phyloP scores from a whole-genome alignment of 192 early-diverging fungal species.

The Podila horticola region DNA sequence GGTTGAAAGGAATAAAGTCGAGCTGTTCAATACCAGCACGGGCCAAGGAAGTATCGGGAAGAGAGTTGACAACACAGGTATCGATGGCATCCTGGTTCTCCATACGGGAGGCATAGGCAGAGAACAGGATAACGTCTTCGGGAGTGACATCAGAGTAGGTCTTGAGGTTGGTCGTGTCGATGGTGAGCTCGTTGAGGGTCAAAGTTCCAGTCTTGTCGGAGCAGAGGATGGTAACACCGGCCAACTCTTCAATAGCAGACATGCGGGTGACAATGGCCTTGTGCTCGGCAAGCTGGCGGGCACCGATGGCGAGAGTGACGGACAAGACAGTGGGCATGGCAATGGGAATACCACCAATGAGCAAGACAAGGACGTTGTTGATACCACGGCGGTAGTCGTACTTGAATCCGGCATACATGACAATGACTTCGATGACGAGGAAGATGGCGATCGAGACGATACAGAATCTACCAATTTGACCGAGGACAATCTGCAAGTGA shows the following conservation, averaged over 20 bases:
- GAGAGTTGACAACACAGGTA: constrained; percentile 75
- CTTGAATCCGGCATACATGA: constrained; percentile 76
- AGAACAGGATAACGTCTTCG: constrained; percentile 71
- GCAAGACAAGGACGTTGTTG: constrained; percentile 81
- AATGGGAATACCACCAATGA: constrained; percentile 87
- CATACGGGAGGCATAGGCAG: constrained; percentile 80
- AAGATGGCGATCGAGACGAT: constrained; percentile 79
- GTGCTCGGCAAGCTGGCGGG: constrained; percentile 84
- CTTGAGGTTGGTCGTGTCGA: constrained; percentile 75
- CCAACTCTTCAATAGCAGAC: constrained; percentile 83
- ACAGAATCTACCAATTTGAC: constrained; percentile 83
- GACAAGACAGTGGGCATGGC: constrained; percentile 82
- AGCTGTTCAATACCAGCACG: constrained; percentile 74
- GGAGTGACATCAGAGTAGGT: constrained; percentile 69
- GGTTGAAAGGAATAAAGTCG: constrained; percentile 80
- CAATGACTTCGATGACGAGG: constrained; percentile 73
- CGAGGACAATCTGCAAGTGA: constrained; percentile 78
- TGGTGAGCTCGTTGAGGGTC: constrained; percentile 85
- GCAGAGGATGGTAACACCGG: constrained; percentile 86
- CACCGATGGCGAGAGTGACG: constrained; percentile 83
- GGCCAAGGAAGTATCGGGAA: constrained; percentile 64
- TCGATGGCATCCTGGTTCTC: constrained; percentile 88
- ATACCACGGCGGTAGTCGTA: constrained; percentile 81
- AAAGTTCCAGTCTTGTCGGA: constrained; percentile 98
- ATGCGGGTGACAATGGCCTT: constrained; percentile 86